Evolutionary conservation across 805 yeast genomes (phyloP).

Genomic region (Suhomyces sp.): DNA sequence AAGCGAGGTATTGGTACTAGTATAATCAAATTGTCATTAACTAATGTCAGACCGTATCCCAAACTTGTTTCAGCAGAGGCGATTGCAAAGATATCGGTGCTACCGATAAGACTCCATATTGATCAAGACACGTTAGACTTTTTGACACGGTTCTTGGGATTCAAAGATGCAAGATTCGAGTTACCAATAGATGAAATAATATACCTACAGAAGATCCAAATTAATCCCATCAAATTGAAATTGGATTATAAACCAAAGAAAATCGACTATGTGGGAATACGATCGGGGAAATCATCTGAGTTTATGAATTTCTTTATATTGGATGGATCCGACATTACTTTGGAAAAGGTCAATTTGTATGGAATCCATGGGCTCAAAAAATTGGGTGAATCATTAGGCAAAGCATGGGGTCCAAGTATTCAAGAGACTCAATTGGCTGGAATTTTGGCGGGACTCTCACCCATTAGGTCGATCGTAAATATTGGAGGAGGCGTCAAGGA

Average conservation of each 20-base stretch:
- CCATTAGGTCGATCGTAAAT: constrained; percentile 71
- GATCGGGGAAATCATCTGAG: constrained; percentile 84
- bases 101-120: constrained; percentile 79
- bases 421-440: constrained; percentile 76
- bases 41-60: constrained; percentile 62
- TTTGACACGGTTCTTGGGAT: constrained; percentile 72
- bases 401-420: constrained; percentile 87
- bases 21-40: constrained; percentile 54
- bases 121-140: constrained; percentile 95
- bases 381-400: constrained; percentile 53
- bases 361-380: constrained; percentile 76
- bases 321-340: constrained; percentile 75
- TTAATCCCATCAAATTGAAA: constrained; percentile 58
- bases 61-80: constrained; percentile 68
- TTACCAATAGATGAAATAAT: constrained; percentile 63
- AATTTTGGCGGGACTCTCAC: constrained; percentile 79
- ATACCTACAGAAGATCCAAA: constrained; percentile 65
- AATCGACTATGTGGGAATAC: constrained; percentile 76
- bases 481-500: constrained; percentile 78
- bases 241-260: constrained; percentile 92
- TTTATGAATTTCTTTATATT: constrained; percentile 84
- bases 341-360: constrained; percentile 60
- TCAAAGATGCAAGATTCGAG: constrained; percentile 67
- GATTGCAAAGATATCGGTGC: constrained; percentile 47
- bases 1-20: constrained; percentile 66